Percentiles rank a stretch among this genome's conserved stretches.
phyloP scores from a whole-genome alignment of 2,329 filamentous ascomycete genomes.

The Penicillium digitatum region DNA sequence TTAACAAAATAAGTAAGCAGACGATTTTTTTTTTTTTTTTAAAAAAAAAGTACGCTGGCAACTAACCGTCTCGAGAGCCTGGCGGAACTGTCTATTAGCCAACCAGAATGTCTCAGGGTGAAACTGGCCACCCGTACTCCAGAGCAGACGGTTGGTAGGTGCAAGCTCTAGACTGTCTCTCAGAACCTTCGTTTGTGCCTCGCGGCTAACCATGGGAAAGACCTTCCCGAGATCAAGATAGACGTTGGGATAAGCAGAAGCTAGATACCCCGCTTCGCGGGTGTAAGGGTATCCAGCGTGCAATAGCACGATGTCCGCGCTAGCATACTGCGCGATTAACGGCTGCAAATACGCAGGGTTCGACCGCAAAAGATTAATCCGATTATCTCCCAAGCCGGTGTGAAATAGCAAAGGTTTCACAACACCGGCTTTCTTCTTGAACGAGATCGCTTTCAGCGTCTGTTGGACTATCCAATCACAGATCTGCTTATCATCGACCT shows the following conservation, averaged over 20 bases:
- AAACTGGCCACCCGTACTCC: conserved; percentile 76
- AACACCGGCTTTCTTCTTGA: conserved; percentile 35
- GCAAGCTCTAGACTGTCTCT: conserved; percentile 71
- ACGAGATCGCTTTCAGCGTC: conserved; percentile 55
- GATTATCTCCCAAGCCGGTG: conserved; percentile 75
- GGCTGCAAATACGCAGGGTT: conserved; percentile 73
- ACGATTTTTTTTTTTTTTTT: no score
- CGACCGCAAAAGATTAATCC: conserved; percentile 64
- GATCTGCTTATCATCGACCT: conserved; percentile 59
- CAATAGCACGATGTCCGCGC: conserved; percentile 70
- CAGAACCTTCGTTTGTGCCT: conserved; percentile 68
- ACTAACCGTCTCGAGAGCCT: conserved; percentile 63
- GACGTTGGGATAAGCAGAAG: conserved; percentile 71
- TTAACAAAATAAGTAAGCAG: not conserved
- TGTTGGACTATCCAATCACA: conserved; percentile 67
- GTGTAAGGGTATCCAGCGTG: conserved; percentile 81
- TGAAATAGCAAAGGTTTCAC: conserved; percentile 80
- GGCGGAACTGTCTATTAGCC: conserved; percentile 66
- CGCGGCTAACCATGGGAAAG: conserved; percentile 71
- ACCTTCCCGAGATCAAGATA: conserved; percentile 81
- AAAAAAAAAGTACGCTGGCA: not conserved
- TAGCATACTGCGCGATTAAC: conserved; percentile 65
- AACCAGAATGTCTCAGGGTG: conserved; percentile 75
- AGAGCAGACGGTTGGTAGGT: conserved; percentile 70
- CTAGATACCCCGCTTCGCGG: conserved; percentile 72